Evolutionary conservation across 1,139 yeast species (phyloP), one percentile per base, ranked within the genome.

Genomic region (Suzukiozyma palmioleophila): DNA sequence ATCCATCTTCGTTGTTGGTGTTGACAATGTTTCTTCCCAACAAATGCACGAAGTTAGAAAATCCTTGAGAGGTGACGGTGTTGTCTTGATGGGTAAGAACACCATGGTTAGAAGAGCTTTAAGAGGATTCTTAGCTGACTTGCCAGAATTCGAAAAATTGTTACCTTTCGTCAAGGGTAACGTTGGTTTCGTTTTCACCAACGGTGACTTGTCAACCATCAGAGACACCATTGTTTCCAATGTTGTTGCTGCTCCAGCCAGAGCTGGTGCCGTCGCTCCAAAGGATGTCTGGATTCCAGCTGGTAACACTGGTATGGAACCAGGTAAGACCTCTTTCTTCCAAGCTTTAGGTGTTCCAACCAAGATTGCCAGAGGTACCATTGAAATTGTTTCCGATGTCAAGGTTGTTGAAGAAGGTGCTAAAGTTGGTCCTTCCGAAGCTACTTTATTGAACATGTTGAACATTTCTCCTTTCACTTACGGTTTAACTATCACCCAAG

Each of bases 341-440:
- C 99, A 92, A 84, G 98, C 99, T 69, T 84, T 92, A 66, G 97
- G 97, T 87, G 97, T 92, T 66, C 98, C 98, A 82, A 92, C 99
- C 87, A 92, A 92, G 94, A 92, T 92, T 89, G 94, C 96, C 76
- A 90, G 99, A 86, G 99, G 99, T 92, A 88, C 96, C 76, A 92
- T 92, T 84, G 99, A 92, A 79, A 92, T 92, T 76, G 90, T 88
- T 73, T 76, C 86, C 60, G 98, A 94, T 69, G 96, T 92, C 66
- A 87, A 87, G 81, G 96, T 92, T 69, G 96, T 90, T 66, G 81
- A 75, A 54, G 80, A 84, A 51, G 87, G 87, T 64, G 66, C 66
- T 69, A 88, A 77, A 77, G 98, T 92, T 64, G 99, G 99, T 80
- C 96, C 95, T 62, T 92, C 98, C 64, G 99, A 92, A 82, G 98